Base-by-base conservation (phyloP, 176 grass and related monocot species). In the Avena sativa region DNA sequence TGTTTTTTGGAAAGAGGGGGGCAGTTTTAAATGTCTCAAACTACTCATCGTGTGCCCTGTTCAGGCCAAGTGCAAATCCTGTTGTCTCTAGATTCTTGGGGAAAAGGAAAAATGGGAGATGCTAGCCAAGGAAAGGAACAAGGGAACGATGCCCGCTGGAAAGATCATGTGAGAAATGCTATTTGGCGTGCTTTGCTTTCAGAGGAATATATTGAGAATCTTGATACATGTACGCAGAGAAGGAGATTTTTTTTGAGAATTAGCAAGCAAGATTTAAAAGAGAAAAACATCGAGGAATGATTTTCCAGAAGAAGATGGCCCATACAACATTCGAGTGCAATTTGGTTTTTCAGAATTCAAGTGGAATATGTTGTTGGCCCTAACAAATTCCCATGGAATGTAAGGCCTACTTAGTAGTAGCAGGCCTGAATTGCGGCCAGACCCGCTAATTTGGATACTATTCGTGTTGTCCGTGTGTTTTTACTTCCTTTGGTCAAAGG, bases 1-100 rank as follows among this genome's bases (percentile, higher is more conserved):
- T 68, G 59, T 84, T 87, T 87, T 87, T 80, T 34, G 9, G 56
- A 15, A 63, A 63, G 48, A 13, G 71, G 63, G 63, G 43, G 5
- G 8, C 28, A 65, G 23, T 23, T 85, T 57, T 57, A 59, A 77
- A 60, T 61, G 43, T 73, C 12, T 63, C 26, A 13, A 17, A n/a
- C 34, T 44, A 58, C 52, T 62, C 28, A 1, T n/a, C 13, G 16
- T 20, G 5, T 74, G 40, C 14, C 52, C 19, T 80, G 65, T 80
- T 74, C 20, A 60, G 60, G 26, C 40, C 20, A 87, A 80, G 40
- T 23, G 12, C 49, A 30, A 48, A 81, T 52, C 50, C 0, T 78
- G 53, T 30, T 59, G 9, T 74, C 47, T 34, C 34, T 17, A 21
- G 68, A 68, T 84, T 76, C 75, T 81, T 68, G 58, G 23, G 76